These are phyloP conservation scores for Lipomyces chichibuensis DNA, from an alignment of 805 yeast species.

Conservation along the genomic window DNA sequence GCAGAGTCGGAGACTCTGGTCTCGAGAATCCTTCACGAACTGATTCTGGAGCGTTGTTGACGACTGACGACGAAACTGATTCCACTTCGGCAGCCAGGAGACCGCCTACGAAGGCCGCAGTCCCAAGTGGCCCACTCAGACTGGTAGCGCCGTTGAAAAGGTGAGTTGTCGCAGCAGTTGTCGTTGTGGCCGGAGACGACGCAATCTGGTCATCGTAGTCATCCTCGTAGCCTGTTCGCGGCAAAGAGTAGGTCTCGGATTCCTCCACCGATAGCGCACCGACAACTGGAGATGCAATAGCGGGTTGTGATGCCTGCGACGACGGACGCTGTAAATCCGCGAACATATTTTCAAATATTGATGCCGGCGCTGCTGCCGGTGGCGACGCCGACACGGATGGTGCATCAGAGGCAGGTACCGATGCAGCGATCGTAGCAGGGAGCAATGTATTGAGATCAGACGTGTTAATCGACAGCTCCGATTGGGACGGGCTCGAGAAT, in stretches of 20 bases:
- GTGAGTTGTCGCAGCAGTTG: slow-evolving; percentile 25
- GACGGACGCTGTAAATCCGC: slow-evolving; percentile 10
- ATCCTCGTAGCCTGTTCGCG: slow-evolving; percentile 24
- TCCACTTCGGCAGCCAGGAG: slow-evolving; percentile 25
- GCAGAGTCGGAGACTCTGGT: slow-evolving; percentile 48
- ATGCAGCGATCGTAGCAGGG: slow-evolving; percentile 9
- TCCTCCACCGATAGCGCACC: slow-evolving; percentile 12
- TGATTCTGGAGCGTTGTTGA: slow-evolving; percentile 87
- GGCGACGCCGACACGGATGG: slow-evolving; percentile 2
- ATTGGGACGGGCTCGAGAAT: slow-evolving; percentile 34
- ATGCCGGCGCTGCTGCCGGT: slow-evolving; percentile 24
- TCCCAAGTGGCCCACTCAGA: slow-evolving; percentile 13
- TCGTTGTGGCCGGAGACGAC: slow-evolving; percentile 29
- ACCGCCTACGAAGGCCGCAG: background rate
- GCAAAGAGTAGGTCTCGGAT: slow-evolving; percentile 24
- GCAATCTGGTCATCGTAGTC: slow-evolving; percentile 19
- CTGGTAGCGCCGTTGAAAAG: slow-evolving; percentile 14
- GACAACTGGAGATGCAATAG: background rate
- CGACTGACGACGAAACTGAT: slow-evolving; percentile 86
- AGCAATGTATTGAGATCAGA: background rate
- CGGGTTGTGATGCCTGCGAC: background rate
- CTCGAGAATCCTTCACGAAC: slow-evolving; percentile 62
- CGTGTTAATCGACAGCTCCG: background rate
- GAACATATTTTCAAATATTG: slow-evolving; percentile 27
- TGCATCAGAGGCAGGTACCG: slow-evolving; percentile 14